Evolutionary conservation across 805 yeast species (phyloP).

Genomic region (Wickerhamomyces strasburgensis): DNA sequence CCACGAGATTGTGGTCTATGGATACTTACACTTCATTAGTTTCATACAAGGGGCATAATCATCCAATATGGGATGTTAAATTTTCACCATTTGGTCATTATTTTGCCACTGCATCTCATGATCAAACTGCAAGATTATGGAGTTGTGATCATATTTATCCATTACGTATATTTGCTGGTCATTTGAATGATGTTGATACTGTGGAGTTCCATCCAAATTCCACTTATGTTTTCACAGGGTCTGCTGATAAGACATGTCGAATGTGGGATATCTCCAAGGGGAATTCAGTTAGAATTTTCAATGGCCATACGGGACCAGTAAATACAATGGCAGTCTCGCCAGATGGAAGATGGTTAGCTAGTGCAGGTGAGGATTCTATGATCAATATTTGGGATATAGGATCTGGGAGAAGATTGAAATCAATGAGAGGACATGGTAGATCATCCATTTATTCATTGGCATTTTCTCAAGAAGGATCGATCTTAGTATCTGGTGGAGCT

Average conservation of each 20-base stretch:
- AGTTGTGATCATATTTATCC: conserved; percentile 98
- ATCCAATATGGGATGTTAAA: conserved; percentile 96
- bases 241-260: conserved; percentile 90
- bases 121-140: conserved; percentile 97
- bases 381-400: conserved; percentile 94
- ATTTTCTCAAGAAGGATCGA: conserved; percentile 83
- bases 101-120: conserved; percentile 97
- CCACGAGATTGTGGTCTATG: conserved; percentile 89
- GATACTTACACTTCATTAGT: conserved; percentile 88
- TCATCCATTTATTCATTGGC: conserved; percentile 79
- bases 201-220: conserved; percentile 96
- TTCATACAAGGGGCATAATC: conserved; percentile 92
- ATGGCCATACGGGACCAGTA: conserved; percentile 90
- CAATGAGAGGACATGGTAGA: conserved; percentile 93
- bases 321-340: conserved; percentile 87
- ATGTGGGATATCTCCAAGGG: conserved; percentile 98
- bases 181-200: conserved; percentile 91
- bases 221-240: conserved; percentile 90
- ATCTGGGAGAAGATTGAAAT: conserved; percentile 78
- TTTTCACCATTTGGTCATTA: conserved; percentile 95
- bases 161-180: conserved; percentile 93
- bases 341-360: conserved; percentile 94
- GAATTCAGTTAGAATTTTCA: conserved; percentile 81
- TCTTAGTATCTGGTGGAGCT: conserved; percentile 86
- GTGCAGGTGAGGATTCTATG: conserved; percentile 89